Evolutionary conservation across 1,284 basidiomycete genomes (phyloP), one percentile per base, ranked within the genome.

Genomic region (Trichosporon asahii): DNA sequence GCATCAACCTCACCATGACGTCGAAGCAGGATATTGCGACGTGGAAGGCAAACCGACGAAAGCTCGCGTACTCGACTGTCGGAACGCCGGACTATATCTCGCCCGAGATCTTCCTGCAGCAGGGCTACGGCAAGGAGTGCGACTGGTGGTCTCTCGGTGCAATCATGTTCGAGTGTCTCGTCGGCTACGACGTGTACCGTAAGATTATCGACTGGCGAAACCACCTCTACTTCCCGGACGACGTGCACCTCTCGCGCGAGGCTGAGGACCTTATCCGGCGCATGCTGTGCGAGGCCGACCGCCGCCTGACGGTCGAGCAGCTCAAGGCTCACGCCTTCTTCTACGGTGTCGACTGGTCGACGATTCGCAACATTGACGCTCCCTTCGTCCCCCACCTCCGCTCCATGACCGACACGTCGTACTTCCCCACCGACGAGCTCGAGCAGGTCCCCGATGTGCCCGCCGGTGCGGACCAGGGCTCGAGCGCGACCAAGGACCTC

Each of bases 71-170:
- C 82, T 98, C 95, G 1, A 99, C 96, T 29, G 97, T 99, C 75
- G 97, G 97, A 73, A 96, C 96, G 25, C 97, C 97, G 0, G 96
- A 99, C 84, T 99, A 99, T 87, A 99, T 99, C 77, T 95, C 97
- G 0, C 96, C 96, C 1, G 96, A 99, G 80, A 97, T 99, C 80
- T 99, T 99, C 87, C 85, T 96, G 80, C 91, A 97, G 85, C 93
- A 97, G 80, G 96, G 96, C 2, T 99, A 99, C 77, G 94, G 95
- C 66, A 95, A 98, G 83, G 96, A 98, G 84, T 97, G 95, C 80
- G 95, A 98, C 83, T 98, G 95, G 95, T 98, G 95, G 95, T 95
- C 93, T 46, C 85, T 95, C 64, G 93, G 96, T 12, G 95, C 95
- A 3, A 98, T 99, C 84, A 98, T 97, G 91, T 99, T 96, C 80